A percentile compares a stretch with the other conserved stretches of the same genome.
phyloP scores from a whole-genome alignment of 805 yeast species.

The Hanseniaspora thailandica region DNA sequence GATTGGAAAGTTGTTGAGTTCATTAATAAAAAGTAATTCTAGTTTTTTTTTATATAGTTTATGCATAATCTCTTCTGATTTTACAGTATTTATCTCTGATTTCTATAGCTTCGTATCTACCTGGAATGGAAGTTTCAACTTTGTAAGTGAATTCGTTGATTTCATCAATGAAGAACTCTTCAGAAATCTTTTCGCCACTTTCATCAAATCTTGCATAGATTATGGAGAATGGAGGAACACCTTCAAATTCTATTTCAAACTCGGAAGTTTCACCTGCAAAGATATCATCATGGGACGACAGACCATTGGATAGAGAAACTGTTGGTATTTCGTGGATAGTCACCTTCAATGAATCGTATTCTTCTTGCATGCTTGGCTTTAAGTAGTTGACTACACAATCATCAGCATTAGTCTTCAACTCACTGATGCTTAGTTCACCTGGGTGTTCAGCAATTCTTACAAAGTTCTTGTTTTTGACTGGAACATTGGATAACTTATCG shows the following conservation, averaged over 20 bases:
- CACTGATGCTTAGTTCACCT: slow-evolving; percentile 58
- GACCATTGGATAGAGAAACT: slow-evolving; percentile 77
- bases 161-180: slow-evolving; percentile 44
- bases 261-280: slow-evolving; percentile 94
- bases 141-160: slow-evolving; percentile 59
- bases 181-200: slow-evolving; percentile 43
- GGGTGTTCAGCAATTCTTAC: slow-evolving; percentile 69
- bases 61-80: slow-evolving; percentile 31
- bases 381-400: slow-evolving; percentile 59
- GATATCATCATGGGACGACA: slow-evolving; percentile 60
- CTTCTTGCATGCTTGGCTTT: slow-evolving; percentile 26
- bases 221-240: slow-evolving; percentile 81
- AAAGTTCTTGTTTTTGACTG: slow-evolving; percentile 38
- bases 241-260: slow-evolving; percentile 66
- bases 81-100: slow-evolving; percentile 76
- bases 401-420: slow-evolving; percentile 63
- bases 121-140: slow-evolving; percentile 72
- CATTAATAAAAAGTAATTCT: slow-evolving; percentile 21
- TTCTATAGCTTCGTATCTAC: slow-evolving; percentile 85
- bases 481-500: slow-evolving; percentile 45
- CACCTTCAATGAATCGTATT: slow-evolving; percentile 29
- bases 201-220: slow-evolving; percentile 64
- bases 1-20: slow-evolving; percentile 44
- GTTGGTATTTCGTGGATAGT: slow-evolving; percentile 53
- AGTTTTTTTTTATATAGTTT: not conserved